Evolutionary conservation across 1,139 yeast species (phyloP).

Genomic region (Blastobotrys persicus): DNA sequence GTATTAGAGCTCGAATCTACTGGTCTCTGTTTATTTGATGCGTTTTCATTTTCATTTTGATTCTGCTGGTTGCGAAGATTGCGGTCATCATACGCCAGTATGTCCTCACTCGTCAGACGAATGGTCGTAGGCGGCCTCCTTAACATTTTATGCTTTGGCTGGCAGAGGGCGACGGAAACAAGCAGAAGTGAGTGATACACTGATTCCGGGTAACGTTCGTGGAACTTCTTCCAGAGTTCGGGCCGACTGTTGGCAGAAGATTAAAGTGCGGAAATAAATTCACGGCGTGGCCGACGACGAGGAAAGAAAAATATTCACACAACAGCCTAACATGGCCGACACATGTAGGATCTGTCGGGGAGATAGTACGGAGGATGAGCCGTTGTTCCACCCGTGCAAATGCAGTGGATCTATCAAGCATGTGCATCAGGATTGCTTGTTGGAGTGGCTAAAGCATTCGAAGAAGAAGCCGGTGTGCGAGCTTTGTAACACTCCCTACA

Average conservation of each 20-base stretch:
- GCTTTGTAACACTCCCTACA: conserved; percentile 78
- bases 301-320: neutral
- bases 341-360: conserved; percentile 93
- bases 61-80: conserved; percentile 21
- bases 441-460: conserved; percentile 81
- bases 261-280: neutral
- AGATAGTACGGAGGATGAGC: conserved; percentile 76
- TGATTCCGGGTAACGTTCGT: neutral
- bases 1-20: neutral
- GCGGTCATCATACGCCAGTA: conserved; percentile 57
- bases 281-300: neutral
- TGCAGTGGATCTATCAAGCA: conserved; percentile 92
- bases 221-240: neutral
- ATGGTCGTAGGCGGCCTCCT: conserved; percentile 65
- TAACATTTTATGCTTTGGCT: conserved; percentile 45
- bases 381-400: conserved; percentile 86
- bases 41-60: conserved; percentile 12
- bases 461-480: conserved; percentile 71
- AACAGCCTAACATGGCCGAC: conserved; percentile 9
- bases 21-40: neutral
- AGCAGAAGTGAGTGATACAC: neutral
- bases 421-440: conserved; percentile 87
- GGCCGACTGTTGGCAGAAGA: neutral
- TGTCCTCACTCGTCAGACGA: conserved; percentile 62
- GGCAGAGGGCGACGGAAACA: too few species aligned